phyloP scores from a whole-genome alignment of 805 yeast genomes.

The Maudiozyma turicensis region DNA sequence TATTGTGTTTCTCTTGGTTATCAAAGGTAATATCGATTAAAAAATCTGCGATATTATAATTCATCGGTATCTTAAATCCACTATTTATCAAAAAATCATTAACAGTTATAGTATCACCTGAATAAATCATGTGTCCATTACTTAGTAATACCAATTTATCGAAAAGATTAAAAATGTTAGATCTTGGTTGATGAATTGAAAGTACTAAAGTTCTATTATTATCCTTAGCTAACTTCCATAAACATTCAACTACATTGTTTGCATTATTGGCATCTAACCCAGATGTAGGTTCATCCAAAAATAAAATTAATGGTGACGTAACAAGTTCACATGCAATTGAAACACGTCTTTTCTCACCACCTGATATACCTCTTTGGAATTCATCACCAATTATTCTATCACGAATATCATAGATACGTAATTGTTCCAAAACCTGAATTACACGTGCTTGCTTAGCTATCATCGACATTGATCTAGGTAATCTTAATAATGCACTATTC shows the following conservation, averaged over 20 bases:
- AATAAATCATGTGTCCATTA: conserved; percentile 76
- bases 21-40: conserved; percentile 84
- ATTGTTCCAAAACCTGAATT: conserved; percentile 72
- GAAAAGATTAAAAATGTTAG: conserved; percentile 86
- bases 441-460: conserved; percentile 70
- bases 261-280: conserved; percentile 95
- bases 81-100: conserved; percentile 62
- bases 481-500: conserved; percentile 79
- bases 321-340: conserved; percentile 91
- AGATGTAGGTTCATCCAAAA: conserved; percentile 89
- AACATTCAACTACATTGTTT: conserved; percentile 75
- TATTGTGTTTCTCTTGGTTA: not conserved
- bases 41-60: conserved; percentile 90
- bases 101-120: conserved; percentile 74
- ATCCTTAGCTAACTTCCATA: conserved; percentile 69
- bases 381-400: conserved; percentile 85
- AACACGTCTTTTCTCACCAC: conserved; percentile 80
- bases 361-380: conserved; percentile 77
- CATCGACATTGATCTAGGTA: conserved; percentile 73
- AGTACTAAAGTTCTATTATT: conserved; percentile 82
- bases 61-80: conserved; percentile 79
- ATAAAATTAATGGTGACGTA: conserved; percentile 74
- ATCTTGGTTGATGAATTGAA: conserved; percentile 95
- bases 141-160: conserved; percentile 74
- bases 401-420: conserved; percentile 72